Evolutionary conservation across 371 early-diverging fungal species (phyloP), one percentile per base, ranked within the genome.

Genomic region (Lichtheimia ramosa): DNA sequence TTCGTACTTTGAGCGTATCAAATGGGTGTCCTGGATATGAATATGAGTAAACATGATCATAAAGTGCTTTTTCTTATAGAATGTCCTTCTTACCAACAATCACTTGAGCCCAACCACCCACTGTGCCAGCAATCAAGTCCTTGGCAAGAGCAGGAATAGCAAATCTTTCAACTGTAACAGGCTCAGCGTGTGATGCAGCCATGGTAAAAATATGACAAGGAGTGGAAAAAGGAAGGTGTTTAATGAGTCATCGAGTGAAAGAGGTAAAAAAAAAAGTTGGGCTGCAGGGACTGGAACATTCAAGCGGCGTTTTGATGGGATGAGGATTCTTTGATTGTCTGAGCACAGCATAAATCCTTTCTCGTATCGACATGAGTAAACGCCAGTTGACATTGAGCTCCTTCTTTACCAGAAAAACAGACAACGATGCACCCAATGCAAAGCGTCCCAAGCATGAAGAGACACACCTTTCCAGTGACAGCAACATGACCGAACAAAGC

Each of bases 31-130:
- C 86, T 78, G 60, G 62, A 60, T 50, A 21, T 5, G 46, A 46
- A 10, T 18, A 7, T 7, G 21, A n/a, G 16, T 46, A 1, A 13
- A 6, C 16, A 43, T 43, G 43, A 5, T 27, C 0, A 27, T 27
- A 7, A 27, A 27, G 0, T 27, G 27, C 7, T 27, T 27, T 27
- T 7, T 3, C 7, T n/a, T n/a, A n/a, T n/a, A n/a, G n/a, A n/a
- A n/a, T n/a, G n/a, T 28, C 7, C 28, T 8, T 18, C 52, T 71
- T 81, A 86, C 89, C 92, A 43, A 89, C 87, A 16, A 89, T 74
- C 10, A 92, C 94, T 67, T 93, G 92, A 12, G 91, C 90, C 88
- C 90, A 90, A 34, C 94, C 94, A 61, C 92, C 94, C 49, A 89
- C 72, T n/a, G 94, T 93, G 46, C 94, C 94, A 43, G 92, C 90